Base-by-base conservation (phyloP, 768 basidiomycete genomes). In the Russula sp. region DNA sequence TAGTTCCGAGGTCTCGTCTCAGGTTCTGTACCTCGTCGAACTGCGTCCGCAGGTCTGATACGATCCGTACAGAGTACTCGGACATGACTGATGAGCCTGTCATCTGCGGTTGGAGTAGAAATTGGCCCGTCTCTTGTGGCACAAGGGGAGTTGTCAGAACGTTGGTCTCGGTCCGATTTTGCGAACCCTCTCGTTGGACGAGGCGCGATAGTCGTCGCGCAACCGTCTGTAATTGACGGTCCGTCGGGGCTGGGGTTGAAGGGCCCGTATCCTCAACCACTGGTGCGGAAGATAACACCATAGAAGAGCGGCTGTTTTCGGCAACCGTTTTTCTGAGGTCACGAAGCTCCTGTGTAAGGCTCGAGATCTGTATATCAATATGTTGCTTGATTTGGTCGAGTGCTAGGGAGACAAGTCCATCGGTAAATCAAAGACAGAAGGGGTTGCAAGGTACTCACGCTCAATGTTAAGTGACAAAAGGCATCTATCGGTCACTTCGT, bases 341-440 rank as follows among this genome's bases (percentile, higher is more conserved):
- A 69, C 94, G 93, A 75, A 98, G 83, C 64, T 98, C 94, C 67
- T 89, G 88, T 34, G 92, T 86, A 20, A 99, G 78, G 0, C 78
- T 79, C 0, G 90, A 86, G 66, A 99, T 95, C 71, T 96, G 94
- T 2, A 85, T 71, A 71, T 99, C 96, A 69, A 99, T 95, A 73
- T 99, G 96, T 72, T 98, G 94, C 73, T 96, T 98, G 75, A 99
- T 96, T 74, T 98, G 96, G 75, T 99, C 95, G 60, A 98, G 86
- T 26, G 94, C 96, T 99, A 70, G 22, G 44, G 8, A 58, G 42
- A 28, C 7, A 58, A 11, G 16, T 51, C 38, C 63, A 51, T 66
- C 51, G 49, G 5, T 48, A n/a, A 10, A 54, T 16, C 6, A 61
- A 22, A 58, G 22, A 22, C 20, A 28, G 13, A 24, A 42, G 18